Base-by-base conservation (phyloP, 306 rosid species). In the Vigna angularis region DNA sequence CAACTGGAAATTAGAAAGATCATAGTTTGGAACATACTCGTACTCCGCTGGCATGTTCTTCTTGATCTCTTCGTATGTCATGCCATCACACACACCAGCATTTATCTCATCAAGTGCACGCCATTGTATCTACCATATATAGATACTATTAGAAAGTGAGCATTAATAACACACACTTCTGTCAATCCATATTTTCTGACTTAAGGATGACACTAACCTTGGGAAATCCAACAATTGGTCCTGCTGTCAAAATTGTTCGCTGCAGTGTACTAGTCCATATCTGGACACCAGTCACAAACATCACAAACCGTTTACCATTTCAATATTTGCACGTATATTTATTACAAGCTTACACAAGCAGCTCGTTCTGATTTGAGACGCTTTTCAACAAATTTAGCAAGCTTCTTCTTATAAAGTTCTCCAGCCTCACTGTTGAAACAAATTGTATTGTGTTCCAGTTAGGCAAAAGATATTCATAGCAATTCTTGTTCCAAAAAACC, bases 191-290 rank as follows among this genome's bases (percentile, higher is more conserved):
- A 50, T 75, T 53, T 75, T 53, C 77, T n/a, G 66, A 51, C 56
- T 61, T 17, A 63, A 69, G 36, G 57, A 66, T 65, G 76, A 70
- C 30, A 79, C 91, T 76, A 82, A 93, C 98, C 98, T 95, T 95
- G 15, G 99, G 98, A 88, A 95, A 91, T 86, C 99, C 99, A 72
- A 40, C 88, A 63, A 95, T 88, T 14, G 88, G 96, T 73, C 80
- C 89, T 51, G 99, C 99, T 4, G 99, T 95, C 68, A 95, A 79
- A 85, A 93, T 95, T 77, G 99, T 85, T 76, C 99, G 96, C 87
- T 95, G 94, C 86, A 95, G 86, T 1, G 99, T 95, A 89, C 99
- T 95, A 66, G 99, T 95, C 99, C 99, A 95, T 85, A 95, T 95
- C 99, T 95, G 77, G 70, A 70, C 77, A 82, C 61, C 78, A 55